Evolutionary conservation across 1,139 yeast genomes (phyloP), one percentile per base, ranked within the genome.

Genomic region (Hanseniaspora sp.): DNA sequence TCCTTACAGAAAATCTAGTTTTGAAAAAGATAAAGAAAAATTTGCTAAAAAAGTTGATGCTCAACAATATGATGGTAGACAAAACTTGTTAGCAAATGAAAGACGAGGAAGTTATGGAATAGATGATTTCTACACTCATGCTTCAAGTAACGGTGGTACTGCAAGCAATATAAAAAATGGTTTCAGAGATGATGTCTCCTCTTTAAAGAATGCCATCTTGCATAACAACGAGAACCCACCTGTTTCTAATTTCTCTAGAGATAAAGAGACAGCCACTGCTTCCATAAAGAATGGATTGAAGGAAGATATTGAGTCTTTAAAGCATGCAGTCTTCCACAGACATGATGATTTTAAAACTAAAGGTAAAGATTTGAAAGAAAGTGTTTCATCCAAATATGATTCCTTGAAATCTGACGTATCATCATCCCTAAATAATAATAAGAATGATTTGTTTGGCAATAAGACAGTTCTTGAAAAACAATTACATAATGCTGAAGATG

Each of bases 401-500:
- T 46, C 56, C 12, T 44, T 55, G 29, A 55, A 52, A 41, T 12
- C 28, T n/a, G 30, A 23, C 28, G 44, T 23, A 23, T 23, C 23
- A 23, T 23, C 23, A 23, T 23, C 23, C 2, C 4, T 23, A 23
- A 23, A 23, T 23, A 23, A 23, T 23, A 23, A 23, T 4, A 23
- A 23, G 2, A 23, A 55, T 18, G 58, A 56, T 5, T 43, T 55
- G 7, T 40, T 46, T 39, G 47, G 47, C 0, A 48, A 48, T 40
- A 48, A 42, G 28, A 1, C 41, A 5, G 18, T 9, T 5, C n/a
- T 51, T n/a, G 13, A 37, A 18, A 33, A 43, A 3, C 31, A 43
- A 17, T 15, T 42, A 5, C 23, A 60, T 46, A 57, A 57, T 12
- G 61, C 59, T 39, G 60, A 58, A 44, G 52, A 56, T 30, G 46